Evolutionary conservation across 169 alveolate species (phyloP), one percentile per base, ranked within the genome.

Genomic region (Plasmodium malariae): DNA sequence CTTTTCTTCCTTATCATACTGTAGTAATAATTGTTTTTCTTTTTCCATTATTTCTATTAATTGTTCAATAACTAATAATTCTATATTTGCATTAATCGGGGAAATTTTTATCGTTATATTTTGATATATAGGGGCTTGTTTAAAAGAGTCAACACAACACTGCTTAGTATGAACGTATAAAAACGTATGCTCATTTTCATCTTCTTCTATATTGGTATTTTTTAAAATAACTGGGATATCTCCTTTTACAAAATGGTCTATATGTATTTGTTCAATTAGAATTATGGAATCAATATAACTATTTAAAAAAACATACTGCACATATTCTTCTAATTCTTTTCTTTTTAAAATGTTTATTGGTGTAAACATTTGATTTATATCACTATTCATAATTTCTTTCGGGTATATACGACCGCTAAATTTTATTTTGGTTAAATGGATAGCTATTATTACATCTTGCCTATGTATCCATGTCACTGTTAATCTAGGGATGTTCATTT

Each of bases 211-310:
- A 17, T 94, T 89, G 17, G 96, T 89, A 48, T 95, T 93, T 78
- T 96, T 96, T 55, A 96, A 87, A 11, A 96, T 96, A 37, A 96
- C 98, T 28, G 98, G 98, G 17, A 95, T 94, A 74, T 94, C 97
- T 28, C 97, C 98, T 63, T 92, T 95, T 36, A 96, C 96, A 57
- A 96, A 96, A 78, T 96, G 98, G 88, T 96, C 98, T 34, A 95
- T 91, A 68, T 95, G 97, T 17, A 94, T 93, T 49, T 92, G 91
- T 72, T 94, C 92, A 60, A 94, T 92, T 24, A 69, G 49, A 36
- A 87, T 74, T 19, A 63, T 76, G 30, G 93, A 86, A 51, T 94
- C 94, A 14, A 94, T 65, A 57, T 88, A 69, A 85, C 94, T 86
- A 45, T 87, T 89, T 26, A 86, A 59, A 59, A 83, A 67, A 51